Conservation (phyloP, 495 filamentous ascomycete species). For the Annulohypoxylon stygium region DNA sequence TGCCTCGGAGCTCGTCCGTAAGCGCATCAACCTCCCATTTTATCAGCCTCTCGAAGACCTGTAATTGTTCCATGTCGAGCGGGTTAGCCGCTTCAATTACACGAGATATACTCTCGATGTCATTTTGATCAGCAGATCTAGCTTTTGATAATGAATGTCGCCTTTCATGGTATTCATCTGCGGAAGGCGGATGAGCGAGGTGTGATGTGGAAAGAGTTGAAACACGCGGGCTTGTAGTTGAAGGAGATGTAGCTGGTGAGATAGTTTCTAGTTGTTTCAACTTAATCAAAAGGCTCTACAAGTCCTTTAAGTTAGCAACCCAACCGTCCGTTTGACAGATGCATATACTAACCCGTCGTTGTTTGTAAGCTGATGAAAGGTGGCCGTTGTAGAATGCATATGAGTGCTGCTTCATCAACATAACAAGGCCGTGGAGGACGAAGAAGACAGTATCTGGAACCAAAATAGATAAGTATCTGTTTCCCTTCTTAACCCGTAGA, state of each 20-base stretch:
- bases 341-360: conserved; percentile 48
- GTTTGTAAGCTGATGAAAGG: conserved; percentile 70
- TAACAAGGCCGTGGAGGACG: conserved; percentile 75
- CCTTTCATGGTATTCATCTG: conserved; percentile 57
- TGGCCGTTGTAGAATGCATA: conserved; percentile 83
- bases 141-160: conserved; percentile 56
- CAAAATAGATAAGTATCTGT: conserved; percentile 14
- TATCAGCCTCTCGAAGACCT: conserved; percentile 69
- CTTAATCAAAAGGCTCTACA: conserved; percentile 46
- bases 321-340: background rate
- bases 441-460: conserved; percentile 68
- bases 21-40: conserved; percentile 73
- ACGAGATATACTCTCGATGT: conserved; percentile 66
- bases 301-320: background rate
- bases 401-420: conserved; percentile 85
- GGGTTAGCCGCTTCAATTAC: conserved; percentile 68
- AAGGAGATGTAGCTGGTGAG: conserved; percentile 53
- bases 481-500: conserved; percentile 46
- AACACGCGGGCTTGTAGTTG: conserved; percentile 49
- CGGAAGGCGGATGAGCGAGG: conserved; percentile 54
- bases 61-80: conserved; percentile 70
- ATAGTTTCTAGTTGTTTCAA: conserved; percentile 55
- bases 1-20: conserved; percentile 72
- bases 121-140: conserved; percentile 53
- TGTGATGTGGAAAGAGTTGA: conserved; percentile 56